phyloP scores from a whole-genome alignment of 2,329 filamentous ascomycete genomes.

The Phaeosphaeria sp. region DNA sequence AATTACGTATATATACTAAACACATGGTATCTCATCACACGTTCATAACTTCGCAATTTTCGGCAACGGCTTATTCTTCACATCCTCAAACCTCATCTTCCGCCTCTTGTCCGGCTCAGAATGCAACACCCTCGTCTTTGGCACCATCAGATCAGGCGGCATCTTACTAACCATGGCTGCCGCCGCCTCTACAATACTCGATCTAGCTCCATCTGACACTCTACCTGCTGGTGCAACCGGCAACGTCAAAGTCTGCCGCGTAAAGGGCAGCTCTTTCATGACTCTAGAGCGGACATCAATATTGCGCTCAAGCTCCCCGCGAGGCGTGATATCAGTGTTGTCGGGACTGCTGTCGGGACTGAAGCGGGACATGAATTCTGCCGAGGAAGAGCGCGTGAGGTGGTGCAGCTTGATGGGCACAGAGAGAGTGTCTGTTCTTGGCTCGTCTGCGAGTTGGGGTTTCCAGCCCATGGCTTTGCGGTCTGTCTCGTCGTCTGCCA shows the following conservation, averaged over 20 bases:
- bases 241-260: constrained; percentile 5
- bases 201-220: constrained; percentile 1
- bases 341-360: constrained; percentile 28
- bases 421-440: not conserved
- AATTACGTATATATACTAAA: not conserved
- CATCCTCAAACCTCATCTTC: constrained; percentile 22
- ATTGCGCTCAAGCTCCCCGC: constrained; percentile 15
- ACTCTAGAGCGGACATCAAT: constrained; percentile 10
- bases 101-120: constrained; percentile 5
- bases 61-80: constrained; percentile 39
- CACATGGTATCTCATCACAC: not conserved
- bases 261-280: constrained; percentile 13
- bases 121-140: constrained; percentile 4
- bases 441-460: constrained; percentile 11
- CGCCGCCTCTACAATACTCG: constrained; percentile 11
- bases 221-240: not conserved
- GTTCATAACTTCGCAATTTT: constrained; percentile 28
- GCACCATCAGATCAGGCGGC: constrained; percentile 8
- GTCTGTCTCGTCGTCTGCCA: constrained; percentile 8
- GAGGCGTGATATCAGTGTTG: constrained; percentile 13
- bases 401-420: not conserved
- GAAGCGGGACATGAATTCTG: constrained; percentile 22
- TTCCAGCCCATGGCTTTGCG: constrained; percentile 27
- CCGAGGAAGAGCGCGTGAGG: constrained; percentile 19
- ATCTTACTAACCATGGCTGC: constrained; percentile 11